Evolutionary conservation across 495 filamentous ascomycete genomes (phyloP).

Genomic region (Aspergillus egyptiacus): DNA sequence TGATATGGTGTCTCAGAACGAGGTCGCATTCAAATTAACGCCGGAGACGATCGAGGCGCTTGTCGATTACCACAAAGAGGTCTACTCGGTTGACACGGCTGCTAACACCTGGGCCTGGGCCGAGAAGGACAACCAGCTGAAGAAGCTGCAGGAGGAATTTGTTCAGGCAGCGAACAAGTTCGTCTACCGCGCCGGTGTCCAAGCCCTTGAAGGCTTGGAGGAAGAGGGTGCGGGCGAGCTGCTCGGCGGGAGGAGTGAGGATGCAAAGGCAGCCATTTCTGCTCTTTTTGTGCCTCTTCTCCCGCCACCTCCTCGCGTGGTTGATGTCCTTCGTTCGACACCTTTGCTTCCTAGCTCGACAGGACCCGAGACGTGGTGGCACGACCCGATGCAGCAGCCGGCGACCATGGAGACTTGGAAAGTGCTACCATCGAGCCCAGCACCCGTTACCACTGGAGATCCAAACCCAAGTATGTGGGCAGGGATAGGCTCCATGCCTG

Average conservation of each 20-base stretch:
- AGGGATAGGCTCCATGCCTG: conserved; percentile 60
- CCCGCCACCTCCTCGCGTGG: conserved; percentile 85
- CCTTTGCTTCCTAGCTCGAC: conserved; percentile 86
- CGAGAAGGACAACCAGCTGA: conserved; percentile 91
- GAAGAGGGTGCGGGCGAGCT: conserved; percentile 96
- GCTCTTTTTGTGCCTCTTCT: conserved; percentile 81
- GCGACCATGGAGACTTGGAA: conserved; percentile 87
- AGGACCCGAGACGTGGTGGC: conserved; percentile 74
- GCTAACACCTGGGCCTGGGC: conserved; percentile 92
- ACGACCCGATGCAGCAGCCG: conserved; percentile 47
- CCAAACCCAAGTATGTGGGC: conserved; percentile 73
- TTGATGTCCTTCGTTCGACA: conserved; percentile 82
- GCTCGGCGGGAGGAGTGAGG: conserved; percentile 83
- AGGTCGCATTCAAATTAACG: conserved; percentile 98
- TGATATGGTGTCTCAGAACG: conserved; percentile 96
- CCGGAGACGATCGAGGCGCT: conserved; percentile 91
- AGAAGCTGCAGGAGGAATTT: conserved; percentile 97
- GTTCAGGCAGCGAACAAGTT: conserved; percentile 96
- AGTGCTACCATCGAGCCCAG: conserved; percentile 81
- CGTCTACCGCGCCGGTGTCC: conserved; percentile 84
- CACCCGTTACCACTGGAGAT: conserved; percentile 65
- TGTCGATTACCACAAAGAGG: conserved; percentile 94
- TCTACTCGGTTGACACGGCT: conserved; percentile 86
- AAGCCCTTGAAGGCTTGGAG: conserved; percentile 90
- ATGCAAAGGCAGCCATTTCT: conserved; percentile 85